phyloP scores from a whole-genome alignment of 2,329 filamentous ascomycete genomes.

The Aspergillus sojae region DNA sequence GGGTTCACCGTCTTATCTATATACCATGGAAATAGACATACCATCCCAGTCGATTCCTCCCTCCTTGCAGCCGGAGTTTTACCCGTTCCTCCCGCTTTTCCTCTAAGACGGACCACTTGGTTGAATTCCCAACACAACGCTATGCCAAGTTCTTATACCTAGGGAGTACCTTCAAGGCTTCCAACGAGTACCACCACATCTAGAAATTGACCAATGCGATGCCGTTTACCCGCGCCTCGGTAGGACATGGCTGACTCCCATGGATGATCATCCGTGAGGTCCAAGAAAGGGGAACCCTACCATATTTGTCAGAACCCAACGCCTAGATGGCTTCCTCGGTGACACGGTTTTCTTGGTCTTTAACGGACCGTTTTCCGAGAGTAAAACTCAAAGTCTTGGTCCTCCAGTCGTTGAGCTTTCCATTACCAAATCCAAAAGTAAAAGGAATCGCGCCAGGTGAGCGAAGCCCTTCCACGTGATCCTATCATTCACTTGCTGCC shows the following conservation, averaged over 20 bases:
- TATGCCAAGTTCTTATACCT: neutral
- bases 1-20: neutral
- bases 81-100: neutral
- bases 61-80: neutral
- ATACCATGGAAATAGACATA: neutral
- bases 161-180: neutral
- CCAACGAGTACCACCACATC: neutral
- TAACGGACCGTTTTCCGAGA: neutral
- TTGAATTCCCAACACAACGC: neutral
- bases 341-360: neutral
- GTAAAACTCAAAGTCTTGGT: neutral
- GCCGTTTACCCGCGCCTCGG: neutral
- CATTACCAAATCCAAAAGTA: neutral
- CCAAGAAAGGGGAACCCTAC: neutral
- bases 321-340: neutral
- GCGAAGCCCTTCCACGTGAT: neutral
- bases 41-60: neutral
- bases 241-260: conserved; percentile 1
- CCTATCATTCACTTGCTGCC: neutral
- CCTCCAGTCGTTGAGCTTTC: neutral
- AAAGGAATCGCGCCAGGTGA: neutral
- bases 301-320: neutral
- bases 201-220: neutral
- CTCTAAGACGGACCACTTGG: neutral
- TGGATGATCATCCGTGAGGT: neutral